Conservation (phyloP, 257 asterid genomes). For the Striga asiatica region DNA sequence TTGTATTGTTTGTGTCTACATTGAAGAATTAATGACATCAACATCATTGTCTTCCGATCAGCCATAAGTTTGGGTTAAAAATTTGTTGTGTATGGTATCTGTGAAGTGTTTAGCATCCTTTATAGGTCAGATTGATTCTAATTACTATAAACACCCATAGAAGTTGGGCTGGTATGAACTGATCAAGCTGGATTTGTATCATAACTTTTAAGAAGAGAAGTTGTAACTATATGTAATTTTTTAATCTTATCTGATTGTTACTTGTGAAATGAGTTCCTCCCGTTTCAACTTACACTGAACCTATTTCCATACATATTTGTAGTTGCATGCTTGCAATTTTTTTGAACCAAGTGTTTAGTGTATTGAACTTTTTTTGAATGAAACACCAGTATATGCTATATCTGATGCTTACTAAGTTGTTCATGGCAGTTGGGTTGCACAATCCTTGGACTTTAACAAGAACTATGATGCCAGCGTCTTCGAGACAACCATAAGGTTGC, state of each 20-base stretch:
- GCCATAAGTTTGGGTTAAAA: neutral
- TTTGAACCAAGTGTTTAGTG: constrained; percentile 9
- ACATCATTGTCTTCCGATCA: too few species aligned
- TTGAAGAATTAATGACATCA: neutral
- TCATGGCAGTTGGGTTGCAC: constrained; percentile 89
- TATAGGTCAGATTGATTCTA: neutral
- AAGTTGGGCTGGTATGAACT: constrained; percentile 2
- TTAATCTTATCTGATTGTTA: constrained; percentile 1
- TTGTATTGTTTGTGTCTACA: neutral
- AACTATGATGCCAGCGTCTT: constrained; percentile 96
- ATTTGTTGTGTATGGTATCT: neutral
- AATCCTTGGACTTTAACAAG: constrained; percentile 91
- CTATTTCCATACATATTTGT: too few species aligned
- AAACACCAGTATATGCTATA: neutral
- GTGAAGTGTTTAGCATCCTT: neutral
- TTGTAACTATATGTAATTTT: neutral
- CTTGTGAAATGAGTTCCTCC: neutral
- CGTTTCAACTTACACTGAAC: constrained; percentile 2
- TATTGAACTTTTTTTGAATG: neutral
- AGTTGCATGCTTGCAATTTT: too few species aligned
- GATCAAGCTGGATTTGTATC: neutral
- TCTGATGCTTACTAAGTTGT: constrained; percentile 19
- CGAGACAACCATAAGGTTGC: constrained; percentile 99
- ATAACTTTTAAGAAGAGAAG: neutral
- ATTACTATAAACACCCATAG: constrained; percentile 1